Conservation (phyloP, 352 stramenopile species). For the Phytophthora idaei region DNA sequence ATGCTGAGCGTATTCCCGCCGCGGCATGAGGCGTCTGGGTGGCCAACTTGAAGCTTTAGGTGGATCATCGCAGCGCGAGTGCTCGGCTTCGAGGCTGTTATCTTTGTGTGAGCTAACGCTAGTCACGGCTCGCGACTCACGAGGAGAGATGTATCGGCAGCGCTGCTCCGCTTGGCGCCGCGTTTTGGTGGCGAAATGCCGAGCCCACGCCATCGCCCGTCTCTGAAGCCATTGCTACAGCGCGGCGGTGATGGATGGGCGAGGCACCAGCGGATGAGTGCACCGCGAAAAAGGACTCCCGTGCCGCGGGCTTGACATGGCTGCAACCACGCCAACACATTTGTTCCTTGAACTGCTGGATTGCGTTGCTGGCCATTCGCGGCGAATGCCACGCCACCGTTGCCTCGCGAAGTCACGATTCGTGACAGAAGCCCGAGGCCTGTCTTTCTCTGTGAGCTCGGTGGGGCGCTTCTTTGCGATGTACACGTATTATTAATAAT, state of each 20-base stretch:
- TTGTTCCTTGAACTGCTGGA: slow-evolving; percentile 10
- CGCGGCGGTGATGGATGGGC: slow-evolving; percentile 22
- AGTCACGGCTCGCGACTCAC: slow-evolving; percentile 2
- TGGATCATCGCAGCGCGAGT: not conserved
- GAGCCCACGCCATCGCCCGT: slow-evolving; percentile 1
- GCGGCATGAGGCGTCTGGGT: slow-evolving; percentile 10
- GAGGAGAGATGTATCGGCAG: not conserved
- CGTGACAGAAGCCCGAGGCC: slow-evolving; percentile 3
- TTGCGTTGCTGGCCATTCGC: too few species aligned
- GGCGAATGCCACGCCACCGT: too few species aligned
- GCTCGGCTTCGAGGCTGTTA: slow-evolving; percentile 4
- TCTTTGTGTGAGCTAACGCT: slow-evolving; percentile 15
- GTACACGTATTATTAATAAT: not conserved
- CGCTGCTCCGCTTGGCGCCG: not conserved
- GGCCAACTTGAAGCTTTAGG: slow-evolving; percentile 24
- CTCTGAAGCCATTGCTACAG: slow-evolving; percentile 18
- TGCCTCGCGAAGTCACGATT: slow-evolving; percentile 9
- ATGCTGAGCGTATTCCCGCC: slow-evolving; percentile 14
- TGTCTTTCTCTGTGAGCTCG: slow-evolving; percentile 21
- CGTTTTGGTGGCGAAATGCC: slow-evolving; percentile 23
- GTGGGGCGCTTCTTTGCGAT: slow-evolving; percentile 24
- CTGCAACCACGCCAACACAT: slow-evolving; percentile 19
- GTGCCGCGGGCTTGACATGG: not conserved
- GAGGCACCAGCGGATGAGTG: slow-evolving; percentile 15
- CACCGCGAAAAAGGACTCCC: slow-evolving; percentile 22